Base-by-base conservation (phyloP, 2,329 filamentous ascomycete species). In the Ophiostoma himal-ulmi region DNA sequence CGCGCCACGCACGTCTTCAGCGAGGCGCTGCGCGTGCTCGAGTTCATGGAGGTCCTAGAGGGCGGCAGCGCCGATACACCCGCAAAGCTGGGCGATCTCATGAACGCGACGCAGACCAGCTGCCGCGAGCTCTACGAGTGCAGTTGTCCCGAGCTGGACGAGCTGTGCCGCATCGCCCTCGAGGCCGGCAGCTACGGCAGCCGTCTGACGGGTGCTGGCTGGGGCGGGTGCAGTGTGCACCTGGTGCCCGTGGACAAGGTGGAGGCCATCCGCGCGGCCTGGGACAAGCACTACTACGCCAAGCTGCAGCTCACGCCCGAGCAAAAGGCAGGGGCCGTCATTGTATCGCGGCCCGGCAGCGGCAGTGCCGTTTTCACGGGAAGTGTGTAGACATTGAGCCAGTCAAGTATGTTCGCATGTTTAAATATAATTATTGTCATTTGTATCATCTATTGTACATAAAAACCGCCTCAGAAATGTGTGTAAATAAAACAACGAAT, bases 161-260 rank as follows among this genome's bases (percentile, higher is more conserved):
- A 92, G 73, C 86, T 99, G 52, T 98, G 94, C 79, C 79, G 84
- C 54, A 90, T 98, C 74, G 94, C 94, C 0, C 85, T 89, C 37
- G 84, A 83, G 20, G 91, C 91, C 0, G 95, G 95, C 1, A 88
- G 91, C 22, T 93, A 93, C 78, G 95, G 94, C 37, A 93, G 91
- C 75, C 84, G 94, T 36, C 81, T 97, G 75, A 98, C 94, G 0
- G 95, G 95, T 54, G 95, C 95, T 0, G 95, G 95, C 3, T 99
- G 95, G 95, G 95, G 95, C 73, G 95, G 95, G 2, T 98, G 95
- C 81, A 95, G 88, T 72, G 94, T 99, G 71, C 95, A 99, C 81
- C 85, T 99, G 71, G 91, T 98, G 69, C 91, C 94, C 0, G 91
- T 88, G 71, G 86, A 93, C 76, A 94, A 91, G 80, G 91, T 97